Evolutionary conservation across 257 asterid genomes (phyloP).

Genomic region (Salvia splendens): DNA sequence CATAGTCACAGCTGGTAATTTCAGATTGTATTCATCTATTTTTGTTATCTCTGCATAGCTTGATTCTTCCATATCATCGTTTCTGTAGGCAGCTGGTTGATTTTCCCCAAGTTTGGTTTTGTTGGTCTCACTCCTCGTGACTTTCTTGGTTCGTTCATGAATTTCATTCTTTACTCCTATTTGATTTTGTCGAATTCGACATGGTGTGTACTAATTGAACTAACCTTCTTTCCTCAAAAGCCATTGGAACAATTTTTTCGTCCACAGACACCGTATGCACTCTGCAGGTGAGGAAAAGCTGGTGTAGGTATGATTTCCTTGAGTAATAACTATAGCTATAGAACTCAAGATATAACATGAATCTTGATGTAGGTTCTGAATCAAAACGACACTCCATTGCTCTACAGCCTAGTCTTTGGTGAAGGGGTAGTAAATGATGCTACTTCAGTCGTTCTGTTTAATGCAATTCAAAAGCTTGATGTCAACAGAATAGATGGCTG

Average conservation of each 20-base stretch:
- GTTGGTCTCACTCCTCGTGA: conserved; percentile 62
- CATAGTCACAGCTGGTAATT: conserved; percentile 70
- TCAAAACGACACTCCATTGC: conserved; percentile 93
- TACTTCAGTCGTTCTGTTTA: conserved; percentile 89
- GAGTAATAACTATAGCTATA: conserved; percentile 14
- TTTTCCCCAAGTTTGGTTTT: conserved; percentile 64
- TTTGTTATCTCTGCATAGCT: no score
- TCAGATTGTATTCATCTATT: neutral
- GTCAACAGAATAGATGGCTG: conserved; percentile 59
- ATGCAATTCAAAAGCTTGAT: conserved; percentile 87
- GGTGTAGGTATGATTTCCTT: no score
- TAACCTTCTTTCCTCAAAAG: conserved; percentile 39
- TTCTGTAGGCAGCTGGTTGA: conserved; percentile 63
- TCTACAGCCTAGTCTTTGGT: conserved; percentile 93
- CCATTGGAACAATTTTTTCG: conserved; percentile 82
- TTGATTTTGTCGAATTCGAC: conserved; percentile 18
- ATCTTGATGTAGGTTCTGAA: conserved; percentile 60
- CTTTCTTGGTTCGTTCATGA: conserved; percentile 66
- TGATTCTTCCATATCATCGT: conserved; percentile 2
- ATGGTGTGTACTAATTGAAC: conserved; percentile 1
- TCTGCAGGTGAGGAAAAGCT: conserved; percentile 61
- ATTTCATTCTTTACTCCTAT: conserved; percentile 11
- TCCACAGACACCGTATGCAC: conserved; percentile 98
- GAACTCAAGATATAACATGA: conserved; percentile 12
- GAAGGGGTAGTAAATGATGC: conserved; percentile 99